Conservation (phyloP, 495 filamentous ascomycete species). For the Talaromyces wortmannii region DNA sequence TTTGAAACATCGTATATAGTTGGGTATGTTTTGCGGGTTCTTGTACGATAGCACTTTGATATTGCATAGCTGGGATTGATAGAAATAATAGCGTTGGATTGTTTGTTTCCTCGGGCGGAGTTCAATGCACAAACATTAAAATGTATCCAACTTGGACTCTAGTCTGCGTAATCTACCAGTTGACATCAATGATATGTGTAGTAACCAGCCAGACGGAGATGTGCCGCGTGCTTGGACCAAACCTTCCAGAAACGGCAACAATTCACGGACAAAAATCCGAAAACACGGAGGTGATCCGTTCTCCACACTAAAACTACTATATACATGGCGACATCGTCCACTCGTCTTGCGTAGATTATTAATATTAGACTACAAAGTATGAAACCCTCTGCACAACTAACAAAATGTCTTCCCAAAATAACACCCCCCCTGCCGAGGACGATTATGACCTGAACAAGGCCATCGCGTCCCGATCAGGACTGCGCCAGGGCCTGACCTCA, state of each 20-base stretch:
- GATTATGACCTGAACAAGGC: slow-evolving; percentile 50
- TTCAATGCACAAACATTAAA: too few species aligned
- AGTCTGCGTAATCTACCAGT: too few species aligned
- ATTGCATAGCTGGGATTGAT: too few species aligned
- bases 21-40: not conserved
- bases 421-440: slow-evolving; percentile 4
- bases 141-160: too few species aligned
- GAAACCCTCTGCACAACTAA: too few species aligned
- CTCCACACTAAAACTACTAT: not conserved
- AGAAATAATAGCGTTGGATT: too few species aligned
- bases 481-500: slow-evolving; percentile 54
- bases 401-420: not conserved
- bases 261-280: not conserved
- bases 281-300: not conserved
- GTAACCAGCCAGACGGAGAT: not conserved
- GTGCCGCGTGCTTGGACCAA: not conserved
- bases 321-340: not conserved
- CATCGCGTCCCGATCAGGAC: slow-evolving; percentile 39
- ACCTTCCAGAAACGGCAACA: not conserved
- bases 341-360: not conserved
- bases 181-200: too few species aligned
- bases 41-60: not conserved
- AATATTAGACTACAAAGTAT: not conserved
- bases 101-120: too few species aligned
- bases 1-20: slow-evolving; percentile 23